These are phyloP conservation scores for Penicillium odoratum DNA, from an alignment of 495 filamentous ascomycete species.

Conservation along the genomic window DNA sequence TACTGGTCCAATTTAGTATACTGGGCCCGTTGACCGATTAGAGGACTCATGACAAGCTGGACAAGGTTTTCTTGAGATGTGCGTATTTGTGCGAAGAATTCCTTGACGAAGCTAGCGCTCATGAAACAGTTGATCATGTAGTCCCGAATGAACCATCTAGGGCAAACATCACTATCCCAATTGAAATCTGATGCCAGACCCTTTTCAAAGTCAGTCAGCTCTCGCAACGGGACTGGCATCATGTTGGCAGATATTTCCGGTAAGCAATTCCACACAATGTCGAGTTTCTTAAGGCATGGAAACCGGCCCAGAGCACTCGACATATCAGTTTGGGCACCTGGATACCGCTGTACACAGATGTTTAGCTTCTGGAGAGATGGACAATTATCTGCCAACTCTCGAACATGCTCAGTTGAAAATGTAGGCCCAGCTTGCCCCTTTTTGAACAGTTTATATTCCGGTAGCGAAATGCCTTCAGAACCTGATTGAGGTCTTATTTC, in stretches of 20 bases:
- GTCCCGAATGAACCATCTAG: not conserved
- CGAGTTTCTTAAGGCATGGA: not conserved
- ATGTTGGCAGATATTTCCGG: not conserved
- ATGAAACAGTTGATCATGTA: not conserved
- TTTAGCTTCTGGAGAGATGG: not conserved
- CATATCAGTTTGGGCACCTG: not conserved
- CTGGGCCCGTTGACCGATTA: too few species aligned
- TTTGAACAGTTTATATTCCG: too few species aligned
- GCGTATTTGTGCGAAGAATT: not conserved
- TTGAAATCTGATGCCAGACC: not conserved
- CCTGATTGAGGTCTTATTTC: not conserved
- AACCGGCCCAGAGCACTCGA: not conserved
- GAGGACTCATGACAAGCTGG: too few species aligned
- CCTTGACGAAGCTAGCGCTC: not conserved
- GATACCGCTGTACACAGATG: not conserved
- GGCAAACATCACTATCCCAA: not conserved
- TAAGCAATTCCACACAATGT: not conserved
- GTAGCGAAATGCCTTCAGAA: too few species aligned
- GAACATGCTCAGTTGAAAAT: not conserved
- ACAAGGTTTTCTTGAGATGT: too few species aligned
- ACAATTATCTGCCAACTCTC: not conserved
- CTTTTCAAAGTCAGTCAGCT: slow-evolving; percentile 1
- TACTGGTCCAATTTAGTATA: too few species aligned
- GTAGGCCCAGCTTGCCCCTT: not conserved
- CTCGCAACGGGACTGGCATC: not conserved